These are phyloP conservation scores for Colletotrichum lupini DNA, from an alignment of 2,329 filamentous ascomycete genomes.

Conservation along the genomic window DNA sequence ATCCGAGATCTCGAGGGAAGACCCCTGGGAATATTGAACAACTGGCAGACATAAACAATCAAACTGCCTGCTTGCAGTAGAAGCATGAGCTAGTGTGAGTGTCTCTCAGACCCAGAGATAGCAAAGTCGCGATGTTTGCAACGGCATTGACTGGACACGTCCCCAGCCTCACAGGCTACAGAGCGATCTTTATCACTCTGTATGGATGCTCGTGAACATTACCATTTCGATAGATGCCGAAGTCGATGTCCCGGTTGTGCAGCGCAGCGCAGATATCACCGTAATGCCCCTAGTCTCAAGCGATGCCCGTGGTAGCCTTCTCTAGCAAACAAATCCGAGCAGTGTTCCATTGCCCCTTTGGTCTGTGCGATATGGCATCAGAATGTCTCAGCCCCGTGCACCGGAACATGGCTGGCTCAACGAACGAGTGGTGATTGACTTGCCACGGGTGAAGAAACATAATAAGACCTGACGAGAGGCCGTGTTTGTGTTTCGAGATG, in stretches of 20 bases:
- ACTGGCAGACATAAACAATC: conserved; percentile 34
- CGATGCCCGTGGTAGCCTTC: not conserved
- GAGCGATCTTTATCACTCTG: not conserved
- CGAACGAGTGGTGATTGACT: conserved; percentile 16
- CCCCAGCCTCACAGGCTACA: not conserved
- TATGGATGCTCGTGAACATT: not conserved
- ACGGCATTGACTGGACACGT: not conserved
- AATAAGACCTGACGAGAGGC: conserved; percentile 1
- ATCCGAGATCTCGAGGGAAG: conserved; percentile 32
- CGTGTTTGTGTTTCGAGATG: conserved; percentile 28
- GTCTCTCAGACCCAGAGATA: conserved; percentile 17
- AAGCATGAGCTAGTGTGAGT: conserved; percentile 27
- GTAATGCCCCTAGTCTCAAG: conserved; percentile 2
- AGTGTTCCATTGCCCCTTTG: conserved; percentile 7
- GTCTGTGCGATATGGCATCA: conserved; percentile 32
- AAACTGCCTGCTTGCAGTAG: conserved; percentile 22
- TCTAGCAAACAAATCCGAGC: conserved; percentile 16
- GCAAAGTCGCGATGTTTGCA: not conserved
- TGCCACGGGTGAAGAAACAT: conserved; percentile 1
- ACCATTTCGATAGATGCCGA: not conserved
- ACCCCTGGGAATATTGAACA: conserved; percentile 35
- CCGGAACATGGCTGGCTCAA: conserved; percentile 4
- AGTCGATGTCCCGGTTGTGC: not conserved
- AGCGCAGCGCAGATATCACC: conserved; percentile 15
- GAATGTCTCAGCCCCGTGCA: conserved; percentile 14